Base-by-base conservation (phyloP, 2,329 filamentous ascomycete genomes). In the Plenodomus tracheiphilus region DNA sequence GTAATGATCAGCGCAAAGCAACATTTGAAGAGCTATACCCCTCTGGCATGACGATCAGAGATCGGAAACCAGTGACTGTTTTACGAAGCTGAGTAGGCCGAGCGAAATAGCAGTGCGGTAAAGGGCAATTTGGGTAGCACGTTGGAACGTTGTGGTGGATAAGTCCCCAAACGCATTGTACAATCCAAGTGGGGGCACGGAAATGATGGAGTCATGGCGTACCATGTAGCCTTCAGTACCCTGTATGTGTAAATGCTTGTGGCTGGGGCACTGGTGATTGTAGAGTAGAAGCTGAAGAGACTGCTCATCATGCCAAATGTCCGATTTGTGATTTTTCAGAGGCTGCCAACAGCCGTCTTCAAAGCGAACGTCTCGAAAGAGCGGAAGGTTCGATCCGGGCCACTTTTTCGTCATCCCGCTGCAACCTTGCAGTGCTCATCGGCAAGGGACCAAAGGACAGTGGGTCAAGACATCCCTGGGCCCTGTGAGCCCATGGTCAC, bases 41-140 rank as follows among this genome's bases (percentile, higher is more conserved):
- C 3, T 49, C 38, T 20, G 64, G 64, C 9, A 39, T 66, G 35
- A 43, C 39, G 6, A 41, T 54, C 81, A 18, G 78, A 80, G 19
- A 69, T 66, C 42, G 68, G 62, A 0, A 71, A 75, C n/a, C 69
- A 72, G 32, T 48, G 56, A 0, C 56, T 71, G 1, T 61, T 78
- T 20, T 66, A 73, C 2, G 56, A 72, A 0, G 59, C 10, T 7
- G 21, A 32, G 6, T 8, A 11, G 13, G 13, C 28, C 9, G 28
- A 32, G 8, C 13, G 28, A 11, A n/a, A 4, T 32, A 10, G 28
- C 28, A 32, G 28, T 32, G 8, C 11, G 8, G 6, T 25, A 10
- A 25, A 25, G 28, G 28, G 9, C 9, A 11, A 11, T 32, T 32
- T 32, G 28, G 13, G 28, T 7, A 32, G 15, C 28, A 32, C 28